These are phyloP conservation scores for Vanrija sp. DNA, from an alignment of 1,284 basidiomycete genomes.

Conservation along the genomic window DNA sequence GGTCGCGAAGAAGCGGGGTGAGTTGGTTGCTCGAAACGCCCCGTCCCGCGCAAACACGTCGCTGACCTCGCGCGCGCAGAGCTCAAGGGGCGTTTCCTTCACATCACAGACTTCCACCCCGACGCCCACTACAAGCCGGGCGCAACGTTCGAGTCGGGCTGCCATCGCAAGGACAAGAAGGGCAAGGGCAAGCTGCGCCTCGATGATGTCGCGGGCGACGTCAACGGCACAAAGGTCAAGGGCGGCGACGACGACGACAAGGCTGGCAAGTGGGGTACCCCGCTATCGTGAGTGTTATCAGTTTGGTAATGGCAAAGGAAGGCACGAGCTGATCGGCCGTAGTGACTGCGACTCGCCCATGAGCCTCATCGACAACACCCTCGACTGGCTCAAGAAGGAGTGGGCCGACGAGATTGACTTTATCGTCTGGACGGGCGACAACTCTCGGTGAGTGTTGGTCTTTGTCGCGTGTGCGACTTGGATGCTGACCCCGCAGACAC, in stretches of 20 bases:
- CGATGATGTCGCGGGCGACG: constrained; percentile 13
- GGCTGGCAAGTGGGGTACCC: constrained; percentile 8
- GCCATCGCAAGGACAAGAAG: constrained; percentile 32
- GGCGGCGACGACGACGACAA: background rate
- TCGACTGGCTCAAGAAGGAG: constrained; percentile 73
- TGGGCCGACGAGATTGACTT: constrained; percentile 85
- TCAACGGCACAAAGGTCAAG: constrained; percentile 4
- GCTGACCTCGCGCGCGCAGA: constrained; percentile 20
- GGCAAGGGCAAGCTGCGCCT: constrained; percentile 10
- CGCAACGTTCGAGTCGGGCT: constrained; percentile 40
- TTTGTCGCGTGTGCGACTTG: background rate
- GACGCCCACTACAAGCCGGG: constrained; percentile 46
- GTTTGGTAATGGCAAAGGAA: constrained; percentile 1
- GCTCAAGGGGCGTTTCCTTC: constrained; percentile 45
- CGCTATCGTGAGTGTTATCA: background rate
- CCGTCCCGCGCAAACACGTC: background rate
- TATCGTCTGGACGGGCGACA: constrained; percentile 90
- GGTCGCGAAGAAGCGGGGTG: constrained; percentile 7
- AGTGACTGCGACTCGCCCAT: constrained; percentile 85
- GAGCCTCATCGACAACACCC: constrained; percentile 69
- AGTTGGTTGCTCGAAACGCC: background rate
- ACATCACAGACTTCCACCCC: constrained; percentile 50
- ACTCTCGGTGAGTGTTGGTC: constrained; percentile 66
- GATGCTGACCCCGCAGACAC: constrained; percentile 56
- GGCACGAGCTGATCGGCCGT: constrained; percentile 6